These are phyloP conservation scores for Cladophialophora yegresii DNA, from an alignment of 2,329 filamentous ascomycete genomes.

Conservation along the genomic window DNA sequence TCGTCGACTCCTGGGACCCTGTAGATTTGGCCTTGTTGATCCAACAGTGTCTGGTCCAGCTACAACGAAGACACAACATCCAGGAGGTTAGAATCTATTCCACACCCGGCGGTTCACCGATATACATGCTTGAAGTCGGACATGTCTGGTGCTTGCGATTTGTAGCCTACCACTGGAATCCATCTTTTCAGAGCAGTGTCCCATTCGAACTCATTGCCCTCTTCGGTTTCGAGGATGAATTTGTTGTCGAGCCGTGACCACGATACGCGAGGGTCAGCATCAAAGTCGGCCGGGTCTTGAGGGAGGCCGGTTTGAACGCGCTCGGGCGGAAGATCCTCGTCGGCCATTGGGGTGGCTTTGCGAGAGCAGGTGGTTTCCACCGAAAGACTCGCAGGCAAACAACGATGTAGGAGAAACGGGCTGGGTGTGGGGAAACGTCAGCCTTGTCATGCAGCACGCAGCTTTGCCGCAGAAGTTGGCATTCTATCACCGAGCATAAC, in stretches of 20 bases:
- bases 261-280: constrained; percentile 77
- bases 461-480: not conserved
- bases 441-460: not conserved
- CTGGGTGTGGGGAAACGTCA: not conserved
- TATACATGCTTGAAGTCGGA: constrained; percentile 24
- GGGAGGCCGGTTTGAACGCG: constrained; percentile 47
- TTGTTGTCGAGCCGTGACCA: constrained; percentile 82
- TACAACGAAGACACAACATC: constrained; percentile 38
- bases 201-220: constrained; percentile 83
- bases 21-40: constrained; percentile 64
- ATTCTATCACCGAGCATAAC: not conserved
- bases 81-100: constrained; percentile 34
- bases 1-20: constrained; percentile 62
- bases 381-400: not conserved
- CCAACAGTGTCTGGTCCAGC: constrained; percentile 62
- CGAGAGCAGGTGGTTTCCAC: not conserved
- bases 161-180: constrained; percentile 62
- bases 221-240: constrained; percentile 79
- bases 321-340: constrained; percentile 23
- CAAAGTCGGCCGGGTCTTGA: constrained; percentile 66
- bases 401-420: not conserved
- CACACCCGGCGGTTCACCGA: constrained; percentile 25
- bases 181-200: constrained; percentile 71
- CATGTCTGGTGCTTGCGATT: constrained; percentile 20
- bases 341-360: constrained; percentile 17